Conservation (phyloP, 1,284 basidiomycete genomes). For the Pseudozyma sp. region DNA sequence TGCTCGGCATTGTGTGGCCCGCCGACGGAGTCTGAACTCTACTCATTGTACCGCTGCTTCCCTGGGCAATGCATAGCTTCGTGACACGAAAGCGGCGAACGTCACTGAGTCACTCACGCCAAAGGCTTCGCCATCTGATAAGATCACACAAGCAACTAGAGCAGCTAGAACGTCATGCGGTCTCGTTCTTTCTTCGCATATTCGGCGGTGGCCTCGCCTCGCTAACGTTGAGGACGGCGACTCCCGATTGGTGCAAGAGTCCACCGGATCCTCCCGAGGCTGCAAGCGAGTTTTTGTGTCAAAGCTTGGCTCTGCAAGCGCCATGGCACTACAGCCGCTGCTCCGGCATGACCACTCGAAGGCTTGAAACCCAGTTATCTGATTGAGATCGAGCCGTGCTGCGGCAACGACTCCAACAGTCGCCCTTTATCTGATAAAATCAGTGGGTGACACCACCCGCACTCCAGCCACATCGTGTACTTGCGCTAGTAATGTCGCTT, state of each 20-base stretch:
- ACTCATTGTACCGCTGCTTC: not conserved
- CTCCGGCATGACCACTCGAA: not conserved
- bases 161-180: no score
- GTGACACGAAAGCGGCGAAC: no score
- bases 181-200: no score
- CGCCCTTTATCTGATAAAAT: no score
- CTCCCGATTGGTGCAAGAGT: not conserved
- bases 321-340: not conserved
- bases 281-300: not conserved
- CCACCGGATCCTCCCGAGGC: slow-evolving; percentile 10
- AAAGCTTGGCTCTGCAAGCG: slow-evolving; percentile 7
- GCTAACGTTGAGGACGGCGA: not conserved
- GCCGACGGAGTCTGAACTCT: not conserved
- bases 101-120: not conserved
- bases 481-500: no score
- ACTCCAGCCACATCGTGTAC: no score
- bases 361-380: not conserved
- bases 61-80: not conserved
- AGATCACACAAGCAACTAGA: slow-evolving; percentile 3
- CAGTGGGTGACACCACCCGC: no score
- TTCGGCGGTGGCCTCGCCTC: no score
- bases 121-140: slow-evolving; percentile 16
- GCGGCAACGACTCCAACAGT: not conserved
- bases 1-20: not conserved
- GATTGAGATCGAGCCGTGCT: not conserved